A percentile compares a stretch with the other conserved stretches of the same genome.
Evolutionary conservation across 2,329 filamentous ascomycete genomes (phyloP).

Genomic region (Pseudocercospora cruenta): DNA sequence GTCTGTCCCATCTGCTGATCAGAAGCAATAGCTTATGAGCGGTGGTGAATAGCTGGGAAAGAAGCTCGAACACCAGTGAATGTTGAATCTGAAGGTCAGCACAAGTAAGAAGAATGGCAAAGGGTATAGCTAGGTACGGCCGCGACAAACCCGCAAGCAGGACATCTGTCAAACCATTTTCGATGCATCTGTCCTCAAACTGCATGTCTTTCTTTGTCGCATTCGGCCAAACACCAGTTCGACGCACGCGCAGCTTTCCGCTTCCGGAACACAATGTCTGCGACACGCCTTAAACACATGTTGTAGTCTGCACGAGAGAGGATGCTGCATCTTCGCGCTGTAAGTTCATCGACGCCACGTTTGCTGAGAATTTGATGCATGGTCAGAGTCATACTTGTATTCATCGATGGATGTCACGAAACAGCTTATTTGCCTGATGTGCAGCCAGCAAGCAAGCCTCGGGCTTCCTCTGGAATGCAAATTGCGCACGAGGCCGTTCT

Average conservation of each 20-base stretch:
- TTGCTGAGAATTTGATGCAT: slow-evolving; percentile 8
- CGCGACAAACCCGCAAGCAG: slow-evolving; percentile 23
- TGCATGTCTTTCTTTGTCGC: slow-evolving; percentile 31
- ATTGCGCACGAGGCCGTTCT: slow-evolving; percentile 27
- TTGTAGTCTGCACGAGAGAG: background rate
- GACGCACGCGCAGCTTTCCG: slow-evolving; percentile 7
- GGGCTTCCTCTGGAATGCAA: slow-evolving; percentile 21
- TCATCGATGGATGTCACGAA: background rate
- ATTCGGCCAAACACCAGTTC: slow-evolving; percentile 22
- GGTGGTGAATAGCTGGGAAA: background rate
- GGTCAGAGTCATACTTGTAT: slow-evolving; percentile 14
- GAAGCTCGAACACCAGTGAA: background rate
- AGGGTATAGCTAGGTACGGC: slow-evolving; percentile 9
- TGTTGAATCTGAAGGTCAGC: background rate
- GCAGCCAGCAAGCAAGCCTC: slow-evolving; percentile 17
- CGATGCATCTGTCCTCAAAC: slow-evolving; percentile 17
- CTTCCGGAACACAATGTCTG: slow-evolving; percentile 31
- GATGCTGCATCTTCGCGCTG: background rate
- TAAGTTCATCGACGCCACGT: background rate
- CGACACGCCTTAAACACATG: slow-evolving; percentile 10
- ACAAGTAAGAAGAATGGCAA: background rate
- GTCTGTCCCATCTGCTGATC: background rate
- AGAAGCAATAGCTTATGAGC: background rate
- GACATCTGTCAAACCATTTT: slow-evolving; percentile 21
- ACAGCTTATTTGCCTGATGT: slow-evolving; percentile 24